phyloP scores from a whole-genome alignment of 2,329 filamentous ascomycete genomes.

The Coniochaeta sp. region DNA sequence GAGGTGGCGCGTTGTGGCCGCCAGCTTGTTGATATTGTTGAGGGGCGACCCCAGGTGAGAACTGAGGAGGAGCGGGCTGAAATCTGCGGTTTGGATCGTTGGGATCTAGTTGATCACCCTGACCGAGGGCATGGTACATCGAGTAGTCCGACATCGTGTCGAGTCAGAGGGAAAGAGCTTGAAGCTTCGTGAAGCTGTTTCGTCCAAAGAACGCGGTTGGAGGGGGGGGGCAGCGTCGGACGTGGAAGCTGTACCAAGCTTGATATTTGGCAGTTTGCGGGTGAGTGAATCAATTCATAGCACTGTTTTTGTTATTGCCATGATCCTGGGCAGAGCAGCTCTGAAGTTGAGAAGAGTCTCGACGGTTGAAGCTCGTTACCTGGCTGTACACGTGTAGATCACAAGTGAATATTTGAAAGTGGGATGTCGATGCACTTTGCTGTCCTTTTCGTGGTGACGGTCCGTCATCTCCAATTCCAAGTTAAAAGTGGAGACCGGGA shows the following conservation, averaged over 20 bases:
- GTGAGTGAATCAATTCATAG: background rate
- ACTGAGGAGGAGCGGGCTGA: constrained; percentile 32
- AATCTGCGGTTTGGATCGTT: constrained; percentile 39
- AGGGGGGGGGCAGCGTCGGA: background rate
- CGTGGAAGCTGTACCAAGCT: background rate
- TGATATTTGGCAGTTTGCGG: background rate
- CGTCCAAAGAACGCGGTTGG: background rate
- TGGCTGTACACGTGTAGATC: background rate
- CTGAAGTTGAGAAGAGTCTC: background rate
- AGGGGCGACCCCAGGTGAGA: constrained; percentile 45
- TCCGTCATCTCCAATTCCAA: background rate
- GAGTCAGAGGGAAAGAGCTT: background rate
- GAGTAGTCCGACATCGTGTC: constrained; percentile 32
- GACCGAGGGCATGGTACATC: constrained; percentile 43
- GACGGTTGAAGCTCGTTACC: constrained; percentile 4
- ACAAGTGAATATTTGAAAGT: background rate
- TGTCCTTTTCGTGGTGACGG: background rate
- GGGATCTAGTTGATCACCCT: constrained; percentile 42
- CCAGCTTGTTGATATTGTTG: constrained; percentile 44
- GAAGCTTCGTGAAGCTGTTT: background rate
- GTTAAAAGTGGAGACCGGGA: background rate
- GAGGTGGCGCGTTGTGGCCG: constrained; percentile 29
- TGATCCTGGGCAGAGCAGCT: background rate
- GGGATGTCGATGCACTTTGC: constrained; percentile 2
- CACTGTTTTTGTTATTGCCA: background rate